Evolutionary conservation across 2,329 filamentous ascomycete genomes (phyloP).

Genomic region (Fusarium coicis): DNA sequence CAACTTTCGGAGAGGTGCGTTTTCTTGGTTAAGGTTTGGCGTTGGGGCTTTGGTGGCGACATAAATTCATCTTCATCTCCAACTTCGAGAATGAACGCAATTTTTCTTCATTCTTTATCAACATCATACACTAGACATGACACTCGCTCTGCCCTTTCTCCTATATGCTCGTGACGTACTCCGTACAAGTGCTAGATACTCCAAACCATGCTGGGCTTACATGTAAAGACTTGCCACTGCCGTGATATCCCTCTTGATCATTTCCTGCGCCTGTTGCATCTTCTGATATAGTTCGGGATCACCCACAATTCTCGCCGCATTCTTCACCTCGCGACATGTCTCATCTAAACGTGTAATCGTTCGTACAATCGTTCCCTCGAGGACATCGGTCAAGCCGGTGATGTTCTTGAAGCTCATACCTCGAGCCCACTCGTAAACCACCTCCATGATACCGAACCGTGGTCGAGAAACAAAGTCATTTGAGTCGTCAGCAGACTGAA

Average conservation of each 20-base stretch:
- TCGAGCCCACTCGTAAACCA: constrained; percentile 97
- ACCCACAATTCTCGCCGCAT: constrained; percentile 92
- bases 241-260: constrained; percentile 96
- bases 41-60: constrained; percentile 37
- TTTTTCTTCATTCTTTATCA: constrained; percentile 13
- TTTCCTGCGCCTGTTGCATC: constrained; percentile 96
- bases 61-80: constrained; percentile 28
- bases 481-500: constrained; percentile 86
- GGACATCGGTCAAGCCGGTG: constrained; percentile 92
- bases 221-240: constrained; percentile 90
- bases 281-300: constrained; percentile 93
- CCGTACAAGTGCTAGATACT: neutral
- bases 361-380: constrained; percentile 96
- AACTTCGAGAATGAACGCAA: constrained; percentile 12
- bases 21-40: constrained; percentile 39
- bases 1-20: neutral
- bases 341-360: constrained; percentile 95
- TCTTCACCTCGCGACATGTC: constrained; percentile 97
- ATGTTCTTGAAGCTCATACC: constrained; percentile 99
- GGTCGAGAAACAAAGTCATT: constrained; percentile 91
- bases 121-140: constrained; percentile 22
- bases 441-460: constrained; percentile 93
- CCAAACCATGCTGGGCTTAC: constrained; percentile 57
- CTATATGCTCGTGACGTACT: neutral
- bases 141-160: neutral